A percentile compares a stretch with the other conserved stretches of the same genome.
These are phyloP conservation scores for Schizophyllum commune DNA, from an alignment of 1,284 basidiomycete genomes.

Conservation along the genomic window DNA sequence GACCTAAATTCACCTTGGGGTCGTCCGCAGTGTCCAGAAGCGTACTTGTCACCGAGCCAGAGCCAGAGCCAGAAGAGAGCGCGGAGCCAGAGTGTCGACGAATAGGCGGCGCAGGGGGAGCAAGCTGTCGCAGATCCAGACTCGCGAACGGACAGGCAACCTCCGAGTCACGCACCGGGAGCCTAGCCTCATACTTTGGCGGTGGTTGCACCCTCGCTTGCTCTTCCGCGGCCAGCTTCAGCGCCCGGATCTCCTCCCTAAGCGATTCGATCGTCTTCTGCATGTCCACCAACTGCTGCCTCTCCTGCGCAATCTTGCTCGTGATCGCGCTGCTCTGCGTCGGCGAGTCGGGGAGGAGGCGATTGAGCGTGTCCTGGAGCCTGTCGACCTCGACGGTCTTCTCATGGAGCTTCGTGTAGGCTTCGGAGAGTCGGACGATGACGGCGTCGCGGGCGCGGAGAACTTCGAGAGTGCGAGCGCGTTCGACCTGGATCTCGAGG, in stretches of 20 bases:
- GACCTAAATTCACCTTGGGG: neutral
- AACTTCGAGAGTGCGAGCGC: slow-evolving; percentile 48
- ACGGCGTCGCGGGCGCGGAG: slow-evolving; percentile 56
- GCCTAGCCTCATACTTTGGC: slow-evolving; percentile 6
- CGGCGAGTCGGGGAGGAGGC: slow-evolving; percentile 14
- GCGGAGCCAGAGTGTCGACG: neutral
- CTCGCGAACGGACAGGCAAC: neutral
- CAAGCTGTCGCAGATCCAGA: neutral
- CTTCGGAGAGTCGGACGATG: slow-evolving; percentile 52
- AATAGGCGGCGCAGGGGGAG: neutral
- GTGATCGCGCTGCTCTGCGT: slow-evolving; percentile 6
- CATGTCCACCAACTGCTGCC: slow-evolving; percentile 21
- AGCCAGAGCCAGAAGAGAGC: neutral
- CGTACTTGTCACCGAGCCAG: neutral
- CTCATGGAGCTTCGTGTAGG: slow-evolving; percentile 51
- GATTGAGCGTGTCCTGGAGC: slow-evolving; percentile 27
- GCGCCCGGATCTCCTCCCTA: slow-evolving; percentile 24
- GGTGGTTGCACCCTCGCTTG: slow-evolving; percentile 2
- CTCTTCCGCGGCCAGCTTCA: slow-evolving; percentile 11
- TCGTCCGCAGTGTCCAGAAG: neutral
- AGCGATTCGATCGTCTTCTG: slow-evolving; percentile 32
- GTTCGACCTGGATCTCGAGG: slow-evolving; percentile 49
- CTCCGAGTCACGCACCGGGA: neutral
- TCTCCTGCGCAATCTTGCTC: neutral
- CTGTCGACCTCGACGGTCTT: slow-evolving; percentile 46